Percentiles rank a stretch among this genome's conserved stretches.
These are phyloP conservation scores for Crithidia sp. DNA, from an alignment of 208 protist genomes.

Conservation along the genomic window DNA sequence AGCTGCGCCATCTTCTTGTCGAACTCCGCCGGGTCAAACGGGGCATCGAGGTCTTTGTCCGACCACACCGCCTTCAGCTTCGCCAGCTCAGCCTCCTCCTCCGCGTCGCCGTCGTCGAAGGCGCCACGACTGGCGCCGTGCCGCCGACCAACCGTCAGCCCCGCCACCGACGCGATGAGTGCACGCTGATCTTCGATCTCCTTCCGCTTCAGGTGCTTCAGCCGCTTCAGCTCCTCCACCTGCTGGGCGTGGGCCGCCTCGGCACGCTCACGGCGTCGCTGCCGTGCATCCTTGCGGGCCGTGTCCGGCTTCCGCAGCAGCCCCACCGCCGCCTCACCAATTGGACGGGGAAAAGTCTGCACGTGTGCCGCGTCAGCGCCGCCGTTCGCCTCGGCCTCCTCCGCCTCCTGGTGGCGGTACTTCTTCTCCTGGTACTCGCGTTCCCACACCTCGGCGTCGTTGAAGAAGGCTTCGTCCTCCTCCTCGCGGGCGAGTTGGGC, in stretches of 20 bases:
- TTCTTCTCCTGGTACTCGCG: constrained; percentile 83
- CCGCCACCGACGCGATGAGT: constrained; percentile 83
- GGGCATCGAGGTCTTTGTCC: constrained; percentile 83
- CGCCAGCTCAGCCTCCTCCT: constrained; percentile 59
- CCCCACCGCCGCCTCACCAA: constrained; percentile 70
- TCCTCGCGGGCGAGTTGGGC: constrained; percentile 78
- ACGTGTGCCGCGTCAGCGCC: constrained; percentile 53
- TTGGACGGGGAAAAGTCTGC: constrained; percentile 81
- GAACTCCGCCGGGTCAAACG: constrained; percentile 88
- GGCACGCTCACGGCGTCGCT: constrained; percentile 76
- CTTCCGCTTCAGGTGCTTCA: constrained; percentile 90
- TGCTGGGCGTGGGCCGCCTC: constrained; percentile 68
- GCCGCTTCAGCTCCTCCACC: constrained; percentile 86
- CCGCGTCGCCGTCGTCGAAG: constrained; percentile 36
- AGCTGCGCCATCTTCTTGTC: constrained; percentile 87
- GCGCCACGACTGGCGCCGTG: background rate
- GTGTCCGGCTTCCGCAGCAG: constrained; percentile 76
- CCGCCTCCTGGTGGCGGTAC: constrained; percentile 86
- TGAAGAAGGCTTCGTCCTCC: constrained; percentile 85
- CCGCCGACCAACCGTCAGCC: constrained; percentile 30
- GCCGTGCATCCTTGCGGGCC: constrained; percentile 79
- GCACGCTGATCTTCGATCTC: constrained; percentile 88
- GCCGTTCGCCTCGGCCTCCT: constrained; percentile 49
- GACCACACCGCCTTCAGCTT: constrained; percentile 75
- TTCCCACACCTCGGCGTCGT: constrained; percentile 86